phyloP scores from a whole-genome alignment of 768 basidiomycete species.

The Lactarius sanguifluus region DNA sequence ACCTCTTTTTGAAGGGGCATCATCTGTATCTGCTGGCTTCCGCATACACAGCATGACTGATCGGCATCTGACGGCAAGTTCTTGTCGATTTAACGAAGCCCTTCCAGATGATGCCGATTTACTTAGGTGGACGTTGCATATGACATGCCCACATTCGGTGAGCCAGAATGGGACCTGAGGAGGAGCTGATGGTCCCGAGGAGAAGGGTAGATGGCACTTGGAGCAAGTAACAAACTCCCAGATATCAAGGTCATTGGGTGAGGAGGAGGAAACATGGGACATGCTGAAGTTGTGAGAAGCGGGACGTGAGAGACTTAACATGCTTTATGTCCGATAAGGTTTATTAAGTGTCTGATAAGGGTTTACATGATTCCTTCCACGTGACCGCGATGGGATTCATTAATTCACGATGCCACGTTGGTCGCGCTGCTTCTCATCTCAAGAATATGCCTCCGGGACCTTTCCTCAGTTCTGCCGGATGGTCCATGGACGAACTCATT shows the following conservation, averaged over 20 bases:
- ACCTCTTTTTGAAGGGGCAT: slow-evolving; percentile 75
- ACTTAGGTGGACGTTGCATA: slow-evolving; percentile 88
- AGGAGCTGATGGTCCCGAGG: slow-evolving; percentile 46
- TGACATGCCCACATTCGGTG: slow-evolving; percentile 82
- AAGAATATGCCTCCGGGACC: slow-evolving; percentile 9
- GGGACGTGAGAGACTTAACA: no score
- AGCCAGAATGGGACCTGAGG: slow-evolving; percentile 80
- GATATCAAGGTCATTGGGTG: slow-evolving; percentile 51
- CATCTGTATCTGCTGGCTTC: slow-evolving; percentile 60
- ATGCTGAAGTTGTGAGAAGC: slow-evolving; percentile 30
- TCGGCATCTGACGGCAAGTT: slow-evolving; percentile 52
- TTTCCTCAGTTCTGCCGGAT: slow-evolving; percentile 37
- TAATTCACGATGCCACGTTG: not conserved
- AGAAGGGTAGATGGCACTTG: slow-evolving; percentile 67
- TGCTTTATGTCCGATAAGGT: no score
- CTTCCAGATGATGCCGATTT: slow-evolving; percentile 29
- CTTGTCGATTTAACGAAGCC: slow-evolving; percentile 3
- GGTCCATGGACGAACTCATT: slow-evolving; percentile 50
- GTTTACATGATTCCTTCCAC: not conserved
- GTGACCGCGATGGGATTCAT: slow-evolving; percentile 4
- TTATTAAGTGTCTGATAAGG: no score
- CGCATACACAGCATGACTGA: slow-evolving; percentile 74
- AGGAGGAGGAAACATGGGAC: slow-evolving; percentile 40
- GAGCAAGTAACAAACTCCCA: slow-evolving; percentile 81
- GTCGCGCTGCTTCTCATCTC: not conserved